These are phyloP conservation scores for Pachyrhizus erosus DNA, from an alignment of 306 rosid genomes.

Conservation along the genomic window DNA sequence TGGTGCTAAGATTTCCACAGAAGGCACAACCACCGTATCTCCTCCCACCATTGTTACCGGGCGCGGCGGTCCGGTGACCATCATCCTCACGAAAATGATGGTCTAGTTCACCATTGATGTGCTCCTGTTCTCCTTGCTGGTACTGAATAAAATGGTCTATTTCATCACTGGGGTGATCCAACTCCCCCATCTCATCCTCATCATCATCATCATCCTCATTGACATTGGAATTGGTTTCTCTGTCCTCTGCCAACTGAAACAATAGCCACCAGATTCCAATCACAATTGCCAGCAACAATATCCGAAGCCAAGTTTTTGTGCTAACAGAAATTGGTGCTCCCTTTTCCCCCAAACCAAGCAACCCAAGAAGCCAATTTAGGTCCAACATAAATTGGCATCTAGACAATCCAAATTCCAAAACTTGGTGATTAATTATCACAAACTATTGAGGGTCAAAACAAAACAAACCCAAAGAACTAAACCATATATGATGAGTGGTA, in stretches of 20 bases:
- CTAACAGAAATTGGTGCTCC: conserved; percentile 19
- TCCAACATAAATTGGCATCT: conserved; percentile 39
- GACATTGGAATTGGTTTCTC: not conserved
- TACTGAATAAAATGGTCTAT: not conserved
- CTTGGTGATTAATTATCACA: not conserved
- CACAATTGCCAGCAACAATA: not conserved
- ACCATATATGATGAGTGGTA: not conserved
- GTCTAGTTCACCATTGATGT: not conserved
- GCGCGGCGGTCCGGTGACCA: not conserved
- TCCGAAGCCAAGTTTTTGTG: not conserved
- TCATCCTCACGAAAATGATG: not conserved
- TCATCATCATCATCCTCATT: conserved; percentile 8
- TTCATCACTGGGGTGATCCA: not conserved
- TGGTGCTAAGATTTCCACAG: conserved; percentile 39
- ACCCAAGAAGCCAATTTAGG: conserved; percentile 36
- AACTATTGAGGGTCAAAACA: not conserved
- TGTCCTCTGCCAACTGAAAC: not conserved
- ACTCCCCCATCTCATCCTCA: no score
- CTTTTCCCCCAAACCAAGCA: conserved; percentile 39
- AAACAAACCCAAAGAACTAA: not conserved
- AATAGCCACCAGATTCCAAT: conserved; percentile 15
- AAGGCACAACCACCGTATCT: conserved; percentile 33
- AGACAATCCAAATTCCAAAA: conserved; percentile 13
- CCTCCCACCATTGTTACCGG: not conserved
- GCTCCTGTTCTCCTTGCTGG: not conserved